phyloP scores from a whole-genome alignment of 2,329 filamentous ascomycete genomes.

The Cercospora nicotianae region DNA sequence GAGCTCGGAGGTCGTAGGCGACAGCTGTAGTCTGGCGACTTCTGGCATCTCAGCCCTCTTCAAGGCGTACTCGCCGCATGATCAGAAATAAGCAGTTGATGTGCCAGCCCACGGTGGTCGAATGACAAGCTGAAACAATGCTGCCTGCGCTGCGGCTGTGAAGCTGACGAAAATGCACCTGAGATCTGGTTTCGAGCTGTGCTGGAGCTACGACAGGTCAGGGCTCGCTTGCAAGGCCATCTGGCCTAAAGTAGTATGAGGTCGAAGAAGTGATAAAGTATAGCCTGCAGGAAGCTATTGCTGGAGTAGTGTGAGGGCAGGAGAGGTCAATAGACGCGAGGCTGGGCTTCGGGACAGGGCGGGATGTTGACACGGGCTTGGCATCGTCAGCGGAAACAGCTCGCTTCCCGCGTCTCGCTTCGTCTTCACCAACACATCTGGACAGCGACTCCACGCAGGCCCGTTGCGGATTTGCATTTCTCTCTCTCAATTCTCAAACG shows the following conservation, averaged over 20 bases:
- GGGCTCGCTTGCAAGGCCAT: not conserved
- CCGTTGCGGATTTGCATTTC: not conserved
- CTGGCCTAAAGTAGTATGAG: not conserved
- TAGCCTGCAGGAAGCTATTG: not conserved
- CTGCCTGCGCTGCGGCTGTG: not conserved
- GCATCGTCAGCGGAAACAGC: not conserved
- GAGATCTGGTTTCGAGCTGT: not conserved
- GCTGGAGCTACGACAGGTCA: not conserved
- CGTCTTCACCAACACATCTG: not conserved
- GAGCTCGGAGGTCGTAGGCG: not conserved
- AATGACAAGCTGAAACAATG: not conserved
- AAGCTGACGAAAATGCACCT: not conserved
- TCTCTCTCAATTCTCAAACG: not conserved
- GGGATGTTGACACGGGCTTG: not conserved
- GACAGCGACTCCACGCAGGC: not conserved
- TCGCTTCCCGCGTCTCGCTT: no score
- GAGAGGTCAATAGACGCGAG: not conserved
- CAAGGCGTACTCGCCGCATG: not conserved
- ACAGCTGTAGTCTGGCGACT: not conserved
- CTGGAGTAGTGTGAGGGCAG: not conserved
- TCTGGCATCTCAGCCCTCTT: not conserved
- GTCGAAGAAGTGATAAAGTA: conserved; percentile 1
- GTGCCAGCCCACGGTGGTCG: not conserved
- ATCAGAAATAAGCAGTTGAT: not conserved
- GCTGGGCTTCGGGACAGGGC: not conserved